Evolutionary conservation across 768 basidiomycete genomes (phyloP), one percentile per base, ranked within the genome.

Genomic region (Leccinum broughii): DNA sequence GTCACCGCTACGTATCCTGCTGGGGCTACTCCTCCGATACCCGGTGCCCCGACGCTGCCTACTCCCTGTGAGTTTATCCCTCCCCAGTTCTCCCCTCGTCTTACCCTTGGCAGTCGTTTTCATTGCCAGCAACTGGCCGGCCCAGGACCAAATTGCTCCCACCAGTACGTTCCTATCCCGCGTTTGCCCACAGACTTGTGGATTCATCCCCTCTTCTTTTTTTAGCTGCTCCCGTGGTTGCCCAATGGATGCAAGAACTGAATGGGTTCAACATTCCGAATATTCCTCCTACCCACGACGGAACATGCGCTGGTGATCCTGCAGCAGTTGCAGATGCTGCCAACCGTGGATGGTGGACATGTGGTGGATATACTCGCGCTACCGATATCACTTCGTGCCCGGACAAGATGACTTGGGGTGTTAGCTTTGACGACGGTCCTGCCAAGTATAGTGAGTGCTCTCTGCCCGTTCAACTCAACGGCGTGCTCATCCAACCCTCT

Each of bases 261-360:
- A 78, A 90, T 26, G 88, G 89, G 1, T 79, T 78, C 59, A 55
- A 85, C 61, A 89, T 94, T 60, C 93, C 93, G 1, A 66, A 85
- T 60, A 65, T 89, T 24, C n/a, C 70, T 8, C 83, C 84, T 5
- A 93, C 89, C 0, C 68, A 66, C 3, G 85, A 91, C 60, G 89
- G 89, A n/a, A 82, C 86, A 2, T 95, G 93, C 71, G 76, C 65
- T 13, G 79, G 79, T 53, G 83, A 91, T 65, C 79, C 87, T 24
- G 70, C 66, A 7, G 83, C 84, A 4, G 84, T 83, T 5, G 76
- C 82, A 0, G 72, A 87, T 49, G 83, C 87, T 35, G 76, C 81
- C n/a, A 72, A 72, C 50, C 84, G 84, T 64, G 92, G 92, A 49
- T 95, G 93, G 93, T 95, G 93, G 93, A 91, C 93, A 30, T 95